Base-by-base conservation (phyloP, 2,329 filamentous ascomycete species). In the Penicillium sp. region DNA sequence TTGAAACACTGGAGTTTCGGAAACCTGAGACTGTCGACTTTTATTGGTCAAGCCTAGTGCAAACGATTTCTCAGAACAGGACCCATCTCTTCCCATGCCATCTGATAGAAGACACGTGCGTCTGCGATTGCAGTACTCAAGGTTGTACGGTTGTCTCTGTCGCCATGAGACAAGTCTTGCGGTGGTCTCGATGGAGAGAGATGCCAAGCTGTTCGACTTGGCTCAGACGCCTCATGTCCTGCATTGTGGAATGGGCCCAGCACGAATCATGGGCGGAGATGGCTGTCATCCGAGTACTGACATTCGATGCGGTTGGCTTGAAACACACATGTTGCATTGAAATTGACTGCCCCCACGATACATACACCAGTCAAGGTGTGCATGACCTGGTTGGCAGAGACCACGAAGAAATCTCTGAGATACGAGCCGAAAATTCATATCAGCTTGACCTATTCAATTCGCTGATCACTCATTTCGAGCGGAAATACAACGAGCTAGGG, bases 321-420 rank as follows among this genome's bases (percentile, higher is more conserved):
- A 43, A 43, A 13, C 41, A 43, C 8, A 36, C 41, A 5, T 43
- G 41, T 36, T 43, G 41, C 8, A 43, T 36, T 27, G 41, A 43
- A 9, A 43, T 43, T 8, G 41, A 43, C 25, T 18, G 33, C 26
- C 29, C 27, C 6, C 5, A 5, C 11, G 7, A 9, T 9, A 4
- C 12, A 2, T 3, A 4, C 18, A 33, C n/a, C 32, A 34, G 32
- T 5, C 34, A 26, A 24, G 18, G 9, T 5, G 41, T 32, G 9
- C 12, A 27, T 18, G 3, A 43, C 9, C 34, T 43, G 32, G 24
- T 13, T 11, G 41, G 32, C 13, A 18, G 41, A 43, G 41, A 43
- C 6, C 8, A 36, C 0, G 29, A 36, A 11, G 41, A 43, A 28
- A 27, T 43, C 13, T 4, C 5, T 1, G 41, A 43, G 12, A 43